These are phyloP conservation scores for Bothriochloa decipiens DNA, from an alignment of 176 grass and related monocot genomes.

Conservation along the genomic window DNA sequence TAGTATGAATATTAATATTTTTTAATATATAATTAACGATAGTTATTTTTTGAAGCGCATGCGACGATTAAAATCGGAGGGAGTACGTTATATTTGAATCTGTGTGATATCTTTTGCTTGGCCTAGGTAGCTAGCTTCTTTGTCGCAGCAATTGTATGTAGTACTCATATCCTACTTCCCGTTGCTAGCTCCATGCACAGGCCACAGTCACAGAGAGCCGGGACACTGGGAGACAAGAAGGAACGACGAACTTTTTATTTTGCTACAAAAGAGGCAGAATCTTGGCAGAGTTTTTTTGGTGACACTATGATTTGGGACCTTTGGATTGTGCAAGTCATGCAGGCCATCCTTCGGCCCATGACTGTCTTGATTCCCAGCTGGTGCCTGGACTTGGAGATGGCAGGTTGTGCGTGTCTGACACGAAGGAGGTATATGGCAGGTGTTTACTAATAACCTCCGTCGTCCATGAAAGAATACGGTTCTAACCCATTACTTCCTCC, in stretches of 20 bases:
- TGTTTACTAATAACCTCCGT: not conserved
- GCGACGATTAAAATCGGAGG: too few relatives aligned
- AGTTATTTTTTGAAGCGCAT: too few relatives aligned
- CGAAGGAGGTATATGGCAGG: too few relatives aligned
- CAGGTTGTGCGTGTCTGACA: not conserved
- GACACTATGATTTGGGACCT: slow-evolving; percentile 37
- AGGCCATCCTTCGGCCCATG: slow-evolving; percentile 29
- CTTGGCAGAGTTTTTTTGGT: slow-evolving; percentile 36
- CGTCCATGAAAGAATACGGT: too few relatives aligned
- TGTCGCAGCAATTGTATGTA: not conserved
- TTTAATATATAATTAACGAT: too few relatives aligned
- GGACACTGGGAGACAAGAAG: not conserved
- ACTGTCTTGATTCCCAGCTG: slow-evolving; percentile 28
- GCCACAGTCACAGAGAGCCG: not conserved
- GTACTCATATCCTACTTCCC: not conserved
- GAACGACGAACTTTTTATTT: slow-evolving; percentile 34
- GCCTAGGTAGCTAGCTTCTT: not conserved
- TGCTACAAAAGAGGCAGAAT: slow-evolving; percentile 47
- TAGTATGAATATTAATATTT: too few relatives aligned
- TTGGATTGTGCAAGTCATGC: slow-evolving; percentile 13
- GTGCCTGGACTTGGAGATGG: not conserved
- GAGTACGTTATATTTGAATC: not conserved
- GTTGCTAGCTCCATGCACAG: not conserved
- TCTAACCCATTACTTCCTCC: too few relatives aligned
- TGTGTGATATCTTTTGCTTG: not conserved